phyloP scores from a whole-genome alignment of 257 asterid species.

The Echites panduratus region DNA sequence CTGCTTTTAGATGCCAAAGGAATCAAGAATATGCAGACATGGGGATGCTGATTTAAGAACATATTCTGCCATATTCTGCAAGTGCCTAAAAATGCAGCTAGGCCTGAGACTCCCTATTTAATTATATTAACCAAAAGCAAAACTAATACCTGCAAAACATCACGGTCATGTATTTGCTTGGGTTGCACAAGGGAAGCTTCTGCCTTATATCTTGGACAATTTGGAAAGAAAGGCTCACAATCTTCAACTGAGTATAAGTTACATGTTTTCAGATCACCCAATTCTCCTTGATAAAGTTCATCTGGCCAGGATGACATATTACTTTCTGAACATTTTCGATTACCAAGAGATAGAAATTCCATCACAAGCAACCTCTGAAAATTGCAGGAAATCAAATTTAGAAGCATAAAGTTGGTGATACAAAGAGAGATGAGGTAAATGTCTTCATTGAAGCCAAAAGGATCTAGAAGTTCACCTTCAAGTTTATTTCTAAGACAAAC shows the following conservation, averaged over 20 bases:
- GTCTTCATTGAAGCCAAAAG: constrained; percentile 16
- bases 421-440: background rate
- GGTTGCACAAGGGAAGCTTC: constrained; percentile 23
- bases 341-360: constrained; percentile 51
- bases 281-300: constrained; percentile 69
- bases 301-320: constrained; percentile 45
- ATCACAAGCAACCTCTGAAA: constrained; percentile 69
- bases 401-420: constrained; percentile 12
- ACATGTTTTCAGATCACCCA: constrained; percentile 39
- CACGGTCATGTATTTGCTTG: constrained; percentile 33
- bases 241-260: constrained; percentile 37
- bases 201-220: constrained; percentile 25
- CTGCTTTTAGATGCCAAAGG: background rate
- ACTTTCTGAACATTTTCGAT: constrained; percentile 31
- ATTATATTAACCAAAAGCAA: background rate
- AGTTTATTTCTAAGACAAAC: constrained; percentile 51
- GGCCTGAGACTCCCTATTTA: background rate
- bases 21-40: background rate
- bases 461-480: constrained; percentile 49
- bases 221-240: constrained; percentile 37
- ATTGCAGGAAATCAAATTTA: constrained; percentile 11
- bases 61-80: constrained; percentile 1
- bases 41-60: constrained; percentile 9
- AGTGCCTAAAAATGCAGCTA: constrained; percentile 5
- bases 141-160: constrained; percentile 52